Base-by-base conservation (phyloP, 495 filamentous ascomycete genomes). In the Collariella sp. region DNA sequence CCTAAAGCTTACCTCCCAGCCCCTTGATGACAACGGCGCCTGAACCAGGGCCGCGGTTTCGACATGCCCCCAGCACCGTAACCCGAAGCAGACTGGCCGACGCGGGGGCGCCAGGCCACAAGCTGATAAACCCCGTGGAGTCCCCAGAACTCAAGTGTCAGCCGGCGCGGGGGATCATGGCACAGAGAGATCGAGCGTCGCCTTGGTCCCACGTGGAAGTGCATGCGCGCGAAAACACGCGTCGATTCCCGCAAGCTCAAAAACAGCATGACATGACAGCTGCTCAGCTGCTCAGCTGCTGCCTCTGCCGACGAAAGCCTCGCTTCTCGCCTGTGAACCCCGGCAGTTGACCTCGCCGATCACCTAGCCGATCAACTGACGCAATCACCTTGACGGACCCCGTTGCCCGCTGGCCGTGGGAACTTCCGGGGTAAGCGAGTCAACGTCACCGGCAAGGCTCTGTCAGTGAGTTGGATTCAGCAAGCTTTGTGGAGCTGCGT, bases 1-100 rank as follows among this genome's bases (percentile, higher is more conserved):
- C 15, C 35, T n/a, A 1, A 22, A 41, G 52, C 52, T 54, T 46
- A 54, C 52, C n/a, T n/a, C n/a, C n/a, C n/a, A n/a, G n/a, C n/a
- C n/a, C n/a, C n/a, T n/a, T n/a, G n/a, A n/a, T n/a, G n/a, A n/a
- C n/a, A n/a, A n/a, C n/a, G n/a, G n/a, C n/a, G n/a, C n/a, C n/a
- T 13, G 15, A 47, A 10, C 45, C 26, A 19, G n/a, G 47, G 3
- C 35, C 35, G 1, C 41, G 40, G 50, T 53, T 35, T 53, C 40
- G 23, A 19, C 51, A 54, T 11, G 7, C 19, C 5, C 16, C 39
- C 31, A 5, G 33, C n/a, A 41, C 19, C 51, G 41, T 22, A 46
- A 19, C 51, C 51, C 41, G 33, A 54, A 54, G 40, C 41, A 44
- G 51, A 13, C 29, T 46, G 51, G 34, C 15, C 0, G 20, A 39